Evolutionary conservation across 2,329 filamentous ascomycete species (phyloP).

Genomic region (Salinomyces thailandicus): DNA sequence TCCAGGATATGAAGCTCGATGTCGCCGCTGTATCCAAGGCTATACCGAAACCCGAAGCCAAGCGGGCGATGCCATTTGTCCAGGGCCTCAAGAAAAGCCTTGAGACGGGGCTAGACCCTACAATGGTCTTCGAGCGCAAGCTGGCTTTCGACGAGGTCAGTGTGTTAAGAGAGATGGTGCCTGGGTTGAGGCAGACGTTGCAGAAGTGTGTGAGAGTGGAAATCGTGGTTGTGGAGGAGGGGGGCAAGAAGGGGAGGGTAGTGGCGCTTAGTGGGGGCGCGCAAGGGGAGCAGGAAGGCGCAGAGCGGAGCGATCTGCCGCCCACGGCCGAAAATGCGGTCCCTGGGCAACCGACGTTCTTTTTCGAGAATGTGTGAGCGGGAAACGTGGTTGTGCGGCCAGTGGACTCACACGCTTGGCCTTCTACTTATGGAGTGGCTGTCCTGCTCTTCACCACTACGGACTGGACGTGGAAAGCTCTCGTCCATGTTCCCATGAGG

Average conservation of each 20-base stretch:
- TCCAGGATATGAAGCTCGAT: constrained; percentile 55
- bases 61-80: constrained; percentile 97
- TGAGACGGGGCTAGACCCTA: constrained; percentile 31
- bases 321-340: constrained; percentile 61
- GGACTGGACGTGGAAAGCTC: no score
- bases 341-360: constrained; percentile 71
- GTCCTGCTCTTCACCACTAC: no score
- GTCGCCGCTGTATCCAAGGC: constrained; percentile 71
- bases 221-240: constrained; percentile 61
- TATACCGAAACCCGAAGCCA: constrained; percentile 81
- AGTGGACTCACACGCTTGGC: no score
- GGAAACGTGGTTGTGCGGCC: no score
- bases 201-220: constrained; percentile 59
- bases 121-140: constrained; percentile 69
- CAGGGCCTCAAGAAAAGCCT: constrained; percentile 78
- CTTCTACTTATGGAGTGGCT: no score
- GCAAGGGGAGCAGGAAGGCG: constrained; percentile 42
- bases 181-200: constrained; percentile 65
- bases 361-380: constrained; percentile 58
- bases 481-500: no score
- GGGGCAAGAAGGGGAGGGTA: constrained; percentile 52
- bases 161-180: constrained; percentile 66
- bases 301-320: constrained; percentile 47
- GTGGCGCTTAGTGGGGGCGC: constrained; percentile 45
- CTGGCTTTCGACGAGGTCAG: constrained; percentile 76